A percentile compares a stretch with the other conserved stretches of the same genome.
phyloP scores from a whole-genome alignment of 1,284 basidiomycete genomes.

The Schizophyllum commune region DNA sequence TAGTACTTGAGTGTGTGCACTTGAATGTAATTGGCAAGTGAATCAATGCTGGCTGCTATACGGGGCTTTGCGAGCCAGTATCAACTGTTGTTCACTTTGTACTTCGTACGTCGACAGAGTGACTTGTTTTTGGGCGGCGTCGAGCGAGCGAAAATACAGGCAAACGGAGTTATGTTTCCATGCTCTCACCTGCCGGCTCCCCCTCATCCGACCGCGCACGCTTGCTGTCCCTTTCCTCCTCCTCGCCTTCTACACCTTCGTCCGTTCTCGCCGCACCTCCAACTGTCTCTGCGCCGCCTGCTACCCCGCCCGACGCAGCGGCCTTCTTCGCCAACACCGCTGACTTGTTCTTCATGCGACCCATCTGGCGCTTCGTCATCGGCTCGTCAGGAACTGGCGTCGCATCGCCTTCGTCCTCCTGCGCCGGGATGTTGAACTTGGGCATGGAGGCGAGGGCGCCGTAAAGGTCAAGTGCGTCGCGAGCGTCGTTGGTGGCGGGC shows the following conservation, averaged over 20 bases:
- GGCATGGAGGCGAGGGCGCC: slow-evolving; percentile 51
- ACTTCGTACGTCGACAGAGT: too few relatives aligned
- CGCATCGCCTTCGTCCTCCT: slow-evolving; percentile 22
- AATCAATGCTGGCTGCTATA: too few relatives aligned
- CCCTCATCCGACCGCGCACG: slow-evolving; percentile 19
- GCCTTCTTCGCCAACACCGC: slow-evolving; percentile 25
- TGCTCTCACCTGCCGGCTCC: neutral
- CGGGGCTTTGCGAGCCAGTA: too few relatives aligned
- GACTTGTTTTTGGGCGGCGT: too few relatives aligned
- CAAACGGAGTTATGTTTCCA: neutral
- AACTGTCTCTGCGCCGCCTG: slow-evolving; percentile 11
- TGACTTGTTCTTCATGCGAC: slow-evolving; percentile 43
- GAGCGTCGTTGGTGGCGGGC: slow-evolving; percentile 39
- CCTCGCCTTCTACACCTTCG: slow-evolving; percentile 4
- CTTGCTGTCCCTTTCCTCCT: slow-evolving; percentile 22
- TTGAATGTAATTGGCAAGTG: too few relatives aligned
- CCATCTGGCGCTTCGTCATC: slow-evolving; percentile 36
- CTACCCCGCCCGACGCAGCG: slow-evolving; percentile 9
- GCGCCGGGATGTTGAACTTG: slow-evolving; percentile 33
- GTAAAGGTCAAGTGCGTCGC: slow-evolving; percentile 55
- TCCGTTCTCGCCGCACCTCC: slow-evolving; percentile 8
- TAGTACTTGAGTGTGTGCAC: too few relatives aligned
- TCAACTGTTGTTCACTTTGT: too few relatives aligned
- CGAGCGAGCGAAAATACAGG: too few relatives aligned
- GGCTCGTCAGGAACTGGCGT: slow-evolving; percentile 13